Base-by-base conservation (phyloP, 2,329 filamentous ascomycete genomes). In the Daldinia sp. region DNA sequence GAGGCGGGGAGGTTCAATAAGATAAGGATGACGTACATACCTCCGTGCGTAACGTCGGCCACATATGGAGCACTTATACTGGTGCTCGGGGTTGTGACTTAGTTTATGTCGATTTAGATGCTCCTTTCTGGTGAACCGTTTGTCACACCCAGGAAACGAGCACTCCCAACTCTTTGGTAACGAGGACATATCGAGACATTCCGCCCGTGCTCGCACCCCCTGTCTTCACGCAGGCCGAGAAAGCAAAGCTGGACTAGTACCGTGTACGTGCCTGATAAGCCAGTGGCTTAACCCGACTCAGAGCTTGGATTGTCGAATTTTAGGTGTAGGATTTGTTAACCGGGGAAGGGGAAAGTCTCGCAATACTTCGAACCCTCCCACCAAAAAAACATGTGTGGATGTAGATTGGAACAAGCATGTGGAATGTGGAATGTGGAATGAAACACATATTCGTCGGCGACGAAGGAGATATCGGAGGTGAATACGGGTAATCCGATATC, bases 51-150 rank as follows among this genome's bases (percentile, higher is more conserved):
- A 72, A 13, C 70, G 61, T 23, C 68, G 66, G 9, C 68, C 68
- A 48, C 70, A 72, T 57, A 71, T 61, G 21, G 61, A 67, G 29
- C 70, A 72, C 9, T 63, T 66, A 64, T 72, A 70, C 30, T 71
- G 68, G 29, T 63, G 63, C 27, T 69, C 62, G 3, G 63, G 56
- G 19, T 71, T 61, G 41, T 72, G 71, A 10, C 59, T 62, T 32
- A 72, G 71, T n/a, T 59, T 60, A 61, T 72, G 71, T 51, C 71
- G 64, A 21, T 68, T 72, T 11, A 72, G 48, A 48, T 72, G 71
- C 34, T 72, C 71, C 32, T 72, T 72, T 63, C 71, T 58, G 37
- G 61, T 57, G 47, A 72, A 72, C 10, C 64, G 60, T 52, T 72
- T 72, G 27, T 57, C 51, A 27, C 71, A 72, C 3, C 66, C 63